Base-by-base conservation (phyloP, 2,329 filamentous ascomycete species). In the Hypoxylon sp. region DNA sequence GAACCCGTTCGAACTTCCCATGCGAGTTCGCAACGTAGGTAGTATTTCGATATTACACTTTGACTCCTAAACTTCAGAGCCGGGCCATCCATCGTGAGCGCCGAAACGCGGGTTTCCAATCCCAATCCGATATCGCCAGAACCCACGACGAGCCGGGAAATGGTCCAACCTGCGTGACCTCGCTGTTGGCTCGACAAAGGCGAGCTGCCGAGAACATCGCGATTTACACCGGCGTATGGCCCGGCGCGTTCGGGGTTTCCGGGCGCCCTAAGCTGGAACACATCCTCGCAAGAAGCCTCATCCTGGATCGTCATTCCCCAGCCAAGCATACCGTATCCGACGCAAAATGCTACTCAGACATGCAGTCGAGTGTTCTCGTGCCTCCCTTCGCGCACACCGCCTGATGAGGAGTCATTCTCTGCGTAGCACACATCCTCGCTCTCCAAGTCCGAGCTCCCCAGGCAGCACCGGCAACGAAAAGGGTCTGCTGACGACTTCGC, bases 121-220 rank as follows among this genome's bases (percentile, higher is more conserved):
- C 64, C 9, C 36, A 38, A 62, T 56, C 64, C 54, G 59, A 62
- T 56, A 62, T 66, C 63, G 58, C 63, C 46, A 33, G 20, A 49
- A 22, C 14, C 52, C 16, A 46, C 26, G 24, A 48, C 40, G 33
- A 26, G 28, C 33, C 22, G 18, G 45, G 36, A 30, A 40, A 46
- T 36, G 38, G 33, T 24, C n/a, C 12, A 26, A 44, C n/a, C n/a
- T 38, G 28, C 54, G 24, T 55, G 48, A 40, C 36, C 32, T 62
- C 53, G 53, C 26, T 26, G 11, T 59, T 53, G 40, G 48, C 36
- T 18, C 32, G 33, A 44, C 44, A 14, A 56, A 52, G 58, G 58
- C 63, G 54, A 63, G 58, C 38, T 61, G 32, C 50, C 52, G 55
- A 63, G 4, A 22, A n/a, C 49, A 36, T 45, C 44, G 22, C 48